These are phyloP conservation scores for Fonsecaea monophora DNA, from an alignment of 2,329 filamentous ascomycete species.

Conservation along the genomic window DNA sequence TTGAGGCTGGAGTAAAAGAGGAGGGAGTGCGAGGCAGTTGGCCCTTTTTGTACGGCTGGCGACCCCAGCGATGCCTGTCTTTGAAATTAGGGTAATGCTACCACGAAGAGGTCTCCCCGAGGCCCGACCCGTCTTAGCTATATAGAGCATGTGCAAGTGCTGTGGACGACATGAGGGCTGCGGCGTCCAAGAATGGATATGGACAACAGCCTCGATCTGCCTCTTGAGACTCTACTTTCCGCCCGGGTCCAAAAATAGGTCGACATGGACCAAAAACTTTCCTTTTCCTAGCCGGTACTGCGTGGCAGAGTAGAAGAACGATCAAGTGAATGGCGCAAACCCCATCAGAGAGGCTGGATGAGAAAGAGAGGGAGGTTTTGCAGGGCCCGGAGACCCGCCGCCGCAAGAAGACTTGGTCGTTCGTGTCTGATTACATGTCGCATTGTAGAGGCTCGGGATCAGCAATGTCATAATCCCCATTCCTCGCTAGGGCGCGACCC, in stretches of 20 bases:
- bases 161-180: neutral
- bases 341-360: neutral
- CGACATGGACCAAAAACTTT: neutral
- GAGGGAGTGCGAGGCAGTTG: too few species aligned
- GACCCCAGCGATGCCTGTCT: too few species aligned
- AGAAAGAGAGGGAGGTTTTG: neutral
- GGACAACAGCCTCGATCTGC: neutral
- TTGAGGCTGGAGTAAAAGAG: too few species aligned
- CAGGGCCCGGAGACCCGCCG: too few species aligned
- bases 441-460: neutral
- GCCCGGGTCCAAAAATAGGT: neutral
- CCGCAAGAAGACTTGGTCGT: neutral
- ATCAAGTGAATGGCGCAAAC: neutral
- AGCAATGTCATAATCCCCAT: neutral
- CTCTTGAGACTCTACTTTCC: neutral
- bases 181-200: neutral
- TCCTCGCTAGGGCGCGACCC: neutral
- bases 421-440: neutral
- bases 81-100: too few species aligned
- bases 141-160: neutral
- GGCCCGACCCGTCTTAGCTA: neutral
- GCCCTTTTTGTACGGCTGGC: too few species aligned
- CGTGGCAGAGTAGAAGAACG: neutral
- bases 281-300: neutral
- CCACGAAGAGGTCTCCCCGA: too few species aligned